Evolutionary conservation across 2,329 filamentous ascomycete genomes (phyloP).

Genomic region (Calonectria fujianensis): DNA sequence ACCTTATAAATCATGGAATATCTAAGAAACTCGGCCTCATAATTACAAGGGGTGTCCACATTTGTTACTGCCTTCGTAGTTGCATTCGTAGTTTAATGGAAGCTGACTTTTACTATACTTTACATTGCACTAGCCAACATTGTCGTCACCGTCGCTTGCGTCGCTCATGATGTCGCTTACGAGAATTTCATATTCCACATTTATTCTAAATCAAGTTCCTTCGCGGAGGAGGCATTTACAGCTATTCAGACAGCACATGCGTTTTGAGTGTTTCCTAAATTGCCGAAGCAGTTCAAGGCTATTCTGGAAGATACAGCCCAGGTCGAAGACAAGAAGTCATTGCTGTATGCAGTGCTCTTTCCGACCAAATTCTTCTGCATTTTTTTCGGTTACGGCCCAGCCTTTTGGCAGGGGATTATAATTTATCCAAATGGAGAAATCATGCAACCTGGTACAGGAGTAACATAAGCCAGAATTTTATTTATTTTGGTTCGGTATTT

Average conservation of each 20-base stretch:
- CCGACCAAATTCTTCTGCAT: conserved; percentile 68
- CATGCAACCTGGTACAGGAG: conserved; percentile 65
- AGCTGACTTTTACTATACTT: conserved; percentile 66
- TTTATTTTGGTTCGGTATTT: neutral
- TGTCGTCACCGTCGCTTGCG: conserved; percentile 61
- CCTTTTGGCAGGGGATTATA: conserved; percentile 71
- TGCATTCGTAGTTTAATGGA: conserved; percentile 64
- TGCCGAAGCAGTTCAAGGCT: conserved; percentile 64
- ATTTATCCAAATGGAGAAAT: conserved; percentile 69
- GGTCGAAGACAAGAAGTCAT: conserved; percentile 66
- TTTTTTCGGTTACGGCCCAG: conserved; percentile 67
- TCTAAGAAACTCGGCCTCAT: conserved; percentile 67
- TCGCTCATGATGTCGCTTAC: conserved; percentile 63
- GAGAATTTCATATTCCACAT: conserved; percentile 67
- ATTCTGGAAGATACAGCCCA: conserved; percentile 64
- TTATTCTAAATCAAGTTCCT: conserved; percentile 64
- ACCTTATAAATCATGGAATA: conserved; percentile 66
- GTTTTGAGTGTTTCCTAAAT: conserved; percentile 68
- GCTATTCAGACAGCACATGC: conserved; percentile 71
- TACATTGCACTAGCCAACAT: conserved; percentile 67
- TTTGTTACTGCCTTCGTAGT: conserved; percentile 64
- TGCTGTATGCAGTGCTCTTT: conserved; percentile 66
- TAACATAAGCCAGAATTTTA: conserved; percentile 62
- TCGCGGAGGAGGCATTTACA: conserved; percentile 70
- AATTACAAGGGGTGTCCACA: conserved; percentile 62